Evolutionary conservation across 2,329 filamentous ascomycete species (phyloP).

Genomic region (Stagonosporopsis tanaceti): DNA sequence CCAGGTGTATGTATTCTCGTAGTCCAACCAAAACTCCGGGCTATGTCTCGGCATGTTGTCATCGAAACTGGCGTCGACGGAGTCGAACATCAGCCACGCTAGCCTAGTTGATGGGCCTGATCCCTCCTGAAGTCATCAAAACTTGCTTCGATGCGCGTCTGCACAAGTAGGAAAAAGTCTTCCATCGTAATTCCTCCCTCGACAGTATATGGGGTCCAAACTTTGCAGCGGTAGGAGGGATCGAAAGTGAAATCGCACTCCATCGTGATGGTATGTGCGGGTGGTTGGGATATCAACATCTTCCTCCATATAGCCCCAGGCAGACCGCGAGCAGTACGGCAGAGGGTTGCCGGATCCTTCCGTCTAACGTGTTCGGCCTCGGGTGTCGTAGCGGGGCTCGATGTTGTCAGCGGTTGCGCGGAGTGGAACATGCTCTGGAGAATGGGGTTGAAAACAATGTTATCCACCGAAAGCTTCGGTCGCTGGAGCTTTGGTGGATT

Average conservation of each 20-base stretch:
- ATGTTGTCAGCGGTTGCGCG: constrained; percentile 4
- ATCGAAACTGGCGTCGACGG: background rate
- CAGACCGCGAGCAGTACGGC: constrained; percentile 9
- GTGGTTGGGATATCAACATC: constrained; percentile 20
- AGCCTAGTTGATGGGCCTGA: constrained; percentile 7
- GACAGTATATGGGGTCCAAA: constrained; percentile 20
- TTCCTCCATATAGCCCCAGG: constrained; percentile 18
- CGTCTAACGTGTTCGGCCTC: background rate
- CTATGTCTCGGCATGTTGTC: background rate
- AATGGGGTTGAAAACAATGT: constrained; percentile 19
- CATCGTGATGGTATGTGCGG: constrained; percentile 20
- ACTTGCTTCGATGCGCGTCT: constrained; percentile 16
- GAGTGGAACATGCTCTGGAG: constrained; percentile 18
- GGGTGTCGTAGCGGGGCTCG: constrained; percentile 1
- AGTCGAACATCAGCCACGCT: background rate
- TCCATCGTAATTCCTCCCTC: constrained; percentile 20
- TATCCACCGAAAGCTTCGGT: constrained; percentile 2
- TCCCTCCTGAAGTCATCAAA: constrained; percentile 16
- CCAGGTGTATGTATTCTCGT: background rate
- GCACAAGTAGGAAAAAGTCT: constrained; percentile 18
- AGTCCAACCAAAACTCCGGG: background rate
- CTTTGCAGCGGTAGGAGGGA: constrained; percentile 20
- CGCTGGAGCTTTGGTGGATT: constrained; percentile 4
- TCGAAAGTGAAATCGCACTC: constrained; percentile 23
- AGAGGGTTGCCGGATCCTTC: constrained; percentile 12